Percentiles rank a stretch among this genome's conserved stretches.
These are phyloP conservation scores for Gossypium turneri DNA, from an alignment of 345 rosid genomes.

Conservation along the genomic window DNA sequence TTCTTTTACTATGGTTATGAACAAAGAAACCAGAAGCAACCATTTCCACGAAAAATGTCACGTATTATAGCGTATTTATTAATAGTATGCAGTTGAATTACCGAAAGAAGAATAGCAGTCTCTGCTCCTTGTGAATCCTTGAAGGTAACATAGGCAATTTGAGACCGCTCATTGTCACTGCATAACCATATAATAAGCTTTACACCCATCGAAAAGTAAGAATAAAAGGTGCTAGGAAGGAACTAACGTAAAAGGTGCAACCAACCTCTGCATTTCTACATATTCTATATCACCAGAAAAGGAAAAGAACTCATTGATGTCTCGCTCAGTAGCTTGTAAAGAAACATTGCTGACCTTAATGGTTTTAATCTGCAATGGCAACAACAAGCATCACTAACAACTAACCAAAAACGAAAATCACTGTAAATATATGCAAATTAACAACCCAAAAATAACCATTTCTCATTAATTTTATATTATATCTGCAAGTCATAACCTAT, in stretches of 20 bases:
- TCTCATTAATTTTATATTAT: not conserved
- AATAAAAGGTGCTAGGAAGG: constrained; percentile 12
- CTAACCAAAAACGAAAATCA: not conserved
- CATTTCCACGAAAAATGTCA: not conserved
- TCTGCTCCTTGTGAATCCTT: constrained; percentile 86
- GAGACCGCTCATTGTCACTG: constrained; percentile 65
- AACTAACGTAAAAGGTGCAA: not conserved
- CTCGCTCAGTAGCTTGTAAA: constrained; percentile 60
- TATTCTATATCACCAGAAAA: constrained; percentile 73
- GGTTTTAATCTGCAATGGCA: constrained; percentile 40
- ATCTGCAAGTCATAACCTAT: not conserved
- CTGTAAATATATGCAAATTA: not conserved
- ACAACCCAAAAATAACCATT: not conserved
- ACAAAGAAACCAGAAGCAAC: not conserved
- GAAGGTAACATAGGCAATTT: constrained; percentile 75
- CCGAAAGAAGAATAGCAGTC: constrained; percentile 90
- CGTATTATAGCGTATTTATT: not conserved
- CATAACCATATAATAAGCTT: constrained; percentile 19
- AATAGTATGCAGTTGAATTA: constrained; percentile 22
- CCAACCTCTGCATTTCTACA: constrained; percentile 64
- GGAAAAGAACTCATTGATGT: constrained; percentile 77
- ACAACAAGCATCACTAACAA: not conserved
- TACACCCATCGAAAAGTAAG: constrained; percentile 1
- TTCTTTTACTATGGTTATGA: not conserved
- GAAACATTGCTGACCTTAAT: constrained; percentile 71